Evolutionary conservation across 2,329 filamentous ascomycete genomes (phyloP).

Genomic region (Lecanicillium sp.): DNA sequence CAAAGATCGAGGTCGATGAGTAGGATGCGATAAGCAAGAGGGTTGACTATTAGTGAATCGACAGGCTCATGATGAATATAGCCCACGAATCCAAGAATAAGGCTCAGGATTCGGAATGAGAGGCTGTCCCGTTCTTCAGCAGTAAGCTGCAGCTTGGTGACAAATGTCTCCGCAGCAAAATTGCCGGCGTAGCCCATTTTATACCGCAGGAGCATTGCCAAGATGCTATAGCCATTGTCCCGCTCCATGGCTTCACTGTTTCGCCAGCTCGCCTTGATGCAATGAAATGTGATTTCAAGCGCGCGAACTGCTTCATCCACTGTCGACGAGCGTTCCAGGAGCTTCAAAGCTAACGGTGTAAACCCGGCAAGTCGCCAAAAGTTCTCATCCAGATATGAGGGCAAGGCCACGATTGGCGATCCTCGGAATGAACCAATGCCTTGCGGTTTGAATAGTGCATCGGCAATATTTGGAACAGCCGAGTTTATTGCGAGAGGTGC

Average conservation of each 20-base stretch:
- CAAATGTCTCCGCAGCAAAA: slow-evolving; percentile 19
- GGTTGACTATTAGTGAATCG: slow-evolving; percentile 91
- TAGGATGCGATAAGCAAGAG: slow-evolving; percentile 84
- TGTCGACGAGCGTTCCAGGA: slow-evolving; percentile 70
- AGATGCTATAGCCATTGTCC: slow-evolving; percentile 85
- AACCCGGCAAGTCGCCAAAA: slow-evolving; percentile 92
- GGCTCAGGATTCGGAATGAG: slow-evolving; percentile 59
- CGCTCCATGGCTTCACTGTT: slow-evolving; percentile 98
- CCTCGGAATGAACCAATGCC: slow-evolving; percentile 79
- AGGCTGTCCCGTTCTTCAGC: slow-evolving; percentile 47
- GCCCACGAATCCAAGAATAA: slow-evolving; percentile 80
- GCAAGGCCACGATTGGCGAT: slow-evolving; percentile 70
- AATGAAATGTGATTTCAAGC: slow-evolving; percentile 76
- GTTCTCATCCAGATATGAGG: slow-evolving; percentile 82
- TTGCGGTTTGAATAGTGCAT: slow-evolving; percentile 73
- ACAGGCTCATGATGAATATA: slow-evolving; percentile 74
- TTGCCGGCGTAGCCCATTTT: slow-evolving; percentile 57
- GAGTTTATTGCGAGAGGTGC: slow-evolving; percentile 82
- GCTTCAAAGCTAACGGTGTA: slow-evolving; percentile 72
- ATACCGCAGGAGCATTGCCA: slow-evolving; percentile 74
- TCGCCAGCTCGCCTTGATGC: slow-evolving; percentile 85
- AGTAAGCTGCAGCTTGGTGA: slow-evolving; percentile 36
- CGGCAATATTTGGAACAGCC: slow-evolving; percentile 78
- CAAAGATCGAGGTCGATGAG: slow-evolving; percentile 91
- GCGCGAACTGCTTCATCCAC: slow-evolving; percentile 66